These are phyloP conservation scores for Nigrospora oryzae DNA, from an alignment of 2,329 filamentous ascomycete species.

Conservation along the genomic window DNA sequence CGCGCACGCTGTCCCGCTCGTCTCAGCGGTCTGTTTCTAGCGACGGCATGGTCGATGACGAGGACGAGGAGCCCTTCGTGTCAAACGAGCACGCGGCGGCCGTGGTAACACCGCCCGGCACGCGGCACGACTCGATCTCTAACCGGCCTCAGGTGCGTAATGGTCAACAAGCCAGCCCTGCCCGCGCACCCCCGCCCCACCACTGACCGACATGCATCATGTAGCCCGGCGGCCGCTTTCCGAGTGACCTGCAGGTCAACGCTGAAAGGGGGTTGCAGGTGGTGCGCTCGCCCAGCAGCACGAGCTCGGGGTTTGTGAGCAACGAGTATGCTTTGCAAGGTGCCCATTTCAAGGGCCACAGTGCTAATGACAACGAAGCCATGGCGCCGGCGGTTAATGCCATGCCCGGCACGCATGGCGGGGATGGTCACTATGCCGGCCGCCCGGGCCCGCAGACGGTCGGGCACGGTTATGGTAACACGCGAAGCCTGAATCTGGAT, in stretches of 20 bases:
- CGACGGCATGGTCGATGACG: slow-evolving; percentile 71
- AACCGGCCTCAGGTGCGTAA: slow-evolving; percentile 55
- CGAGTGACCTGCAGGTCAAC: slow-evolving; percentile 84
- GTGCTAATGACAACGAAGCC: slow-evolving; percentile 42
- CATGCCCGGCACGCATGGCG: slow-evolving; percentile 36
- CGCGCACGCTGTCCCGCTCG: slow-evolving; percentile 65
- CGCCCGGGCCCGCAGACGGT: slow-evolving; percentile 11
- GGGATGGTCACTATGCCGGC: slow-evolving; percentile 20
- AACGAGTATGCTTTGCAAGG: slow-evolving; percentile 13
- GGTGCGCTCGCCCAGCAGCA: slow-evolving; percentile 72
- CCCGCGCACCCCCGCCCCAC: no score
- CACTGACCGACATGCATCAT: neutral
- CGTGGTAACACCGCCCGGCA: slow-evolving; percentile 34
- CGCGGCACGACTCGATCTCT: slow-evolving; percentile 40
- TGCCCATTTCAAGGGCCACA: slow-evolving; percentile 8
- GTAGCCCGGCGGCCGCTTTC: slow-evolving; percentile 53
- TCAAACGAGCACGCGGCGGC: slow-evolving; percentile 45
- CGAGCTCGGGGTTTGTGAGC: slow-evolving; percentile 54
- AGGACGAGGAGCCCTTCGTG: slow-evolving; percentile 57
- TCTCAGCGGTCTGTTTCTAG: slow-evolving; percentile 58
- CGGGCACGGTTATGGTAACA: slow-evolving; percentile 34
- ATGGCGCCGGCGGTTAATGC: slow-evolving; percentile 46
- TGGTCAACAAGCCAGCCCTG: neutral
- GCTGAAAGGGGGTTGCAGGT: slow-evolving; percentile 70
- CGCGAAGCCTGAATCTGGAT: slow-evolving; percentile 34